A percentile compares a stretch with the other conserved stretches of the same genome.
phyloP scores from a whole-genome alignment of 768 basidiomycete genomes.

The Naganishia vishniacii region DNA sequence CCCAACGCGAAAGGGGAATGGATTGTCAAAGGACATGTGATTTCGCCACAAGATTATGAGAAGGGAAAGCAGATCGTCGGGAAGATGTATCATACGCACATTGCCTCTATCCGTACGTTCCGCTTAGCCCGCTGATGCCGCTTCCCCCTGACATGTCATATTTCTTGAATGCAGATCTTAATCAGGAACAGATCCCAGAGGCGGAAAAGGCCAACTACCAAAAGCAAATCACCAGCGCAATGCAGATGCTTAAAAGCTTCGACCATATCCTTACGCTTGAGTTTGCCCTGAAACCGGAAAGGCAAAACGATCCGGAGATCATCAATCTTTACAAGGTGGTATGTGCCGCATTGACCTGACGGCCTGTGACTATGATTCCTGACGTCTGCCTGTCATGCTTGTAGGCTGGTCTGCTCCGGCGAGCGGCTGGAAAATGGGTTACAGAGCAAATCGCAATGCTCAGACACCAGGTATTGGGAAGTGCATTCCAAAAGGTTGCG shows the following conservation, averaged over 20 bases:
- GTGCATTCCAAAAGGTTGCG: constrained; percentile 16
- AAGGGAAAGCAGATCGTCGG: constrained; percentile 7
- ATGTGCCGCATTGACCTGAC: not conserved
- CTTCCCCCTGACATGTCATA: not conserved
- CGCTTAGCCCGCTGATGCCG: not conserved
- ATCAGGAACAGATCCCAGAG: constrained; percentile 10
- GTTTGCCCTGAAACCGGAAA: constrained; percentile 14
- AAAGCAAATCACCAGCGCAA: not conserved
- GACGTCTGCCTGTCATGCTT: too few species aligned
- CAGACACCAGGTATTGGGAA: not conserved
- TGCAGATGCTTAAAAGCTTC: constrained; percentile 19
- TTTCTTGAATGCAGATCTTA: not conserved
- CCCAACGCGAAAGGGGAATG: constrained; percentile 15
- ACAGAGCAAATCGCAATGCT: constrained; percentile 14
- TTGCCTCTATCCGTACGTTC: constrained; percentile 13
- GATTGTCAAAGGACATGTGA: constrained; percentile 10
- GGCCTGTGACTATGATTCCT: too few species aligned
- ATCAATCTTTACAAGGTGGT: constrained; percentile 15
- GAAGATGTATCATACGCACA: constrained; percentile 11
- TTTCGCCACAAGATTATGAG: constrained; percentile 11
- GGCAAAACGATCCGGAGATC: constrained; percentile 3
- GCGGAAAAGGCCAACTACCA: constrained; percentile 10
- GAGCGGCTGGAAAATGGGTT: constrained; percentile 12
- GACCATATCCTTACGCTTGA: constrained; percentile 14
- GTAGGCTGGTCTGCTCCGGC: constrained; percentile 8